A percentile compares a stretch with the other conserved stretches of the same genome.
Conservation (phyloP, 1,139 yeast species). For the Geotrichum australiense region DNA sequence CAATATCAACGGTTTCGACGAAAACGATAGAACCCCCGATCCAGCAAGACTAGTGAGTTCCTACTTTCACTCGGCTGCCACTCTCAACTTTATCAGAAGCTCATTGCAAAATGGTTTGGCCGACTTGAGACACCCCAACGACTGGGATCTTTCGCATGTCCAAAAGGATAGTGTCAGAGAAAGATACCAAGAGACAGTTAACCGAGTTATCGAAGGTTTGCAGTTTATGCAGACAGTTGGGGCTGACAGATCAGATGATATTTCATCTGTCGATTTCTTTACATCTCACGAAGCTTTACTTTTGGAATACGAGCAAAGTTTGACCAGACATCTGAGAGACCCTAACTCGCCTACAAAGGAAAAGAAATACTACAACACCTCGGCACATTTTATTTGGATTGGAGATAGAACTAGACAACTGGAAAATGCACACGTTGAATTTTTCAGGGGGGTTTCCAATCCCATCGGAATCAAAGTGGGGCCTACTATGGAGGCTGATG, state of each 20-base stretch:
- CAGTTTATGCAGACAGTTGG: constrained; percentile 38
- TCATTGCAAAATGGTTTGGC: constrained; percentile 38
- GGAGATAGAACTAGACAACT: constrained; percentile 42
- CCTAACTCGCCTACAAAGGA: constrained; percentile 21
- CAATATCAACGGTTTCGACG: constrained; percentile 39
- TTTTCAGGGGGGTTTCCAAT: constrained; percentile 39
- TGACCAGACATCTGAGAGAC: constrained; percentile 33
- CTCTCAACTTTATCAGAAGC: constrained; percentile 37
- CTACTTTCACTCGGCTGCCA: constrained; percentile 42
- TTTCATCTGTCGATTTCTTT: constrained; percentile 36
- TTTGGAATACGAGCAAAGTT: constrained; percentile 39
- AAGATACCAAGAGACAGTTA: constrained; percentile 36
- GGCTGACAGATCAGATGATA: constrained; percentile 30
- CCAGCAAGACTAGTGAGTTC: constrained; percentile 39
- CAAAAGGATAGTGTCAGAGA: constrained; percentile 32
- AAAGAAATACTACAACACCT: constrained; percentile 37
- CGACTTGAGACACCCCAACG: constrained; percentile 37
- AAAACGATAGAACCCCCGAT: constrained; percentile 36
- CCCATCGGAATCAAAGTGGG: constrained; percentile 43
- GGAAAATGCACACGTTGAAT: constrained; percentile 42
- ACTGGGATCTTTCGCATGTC: constrained; percentile 41
- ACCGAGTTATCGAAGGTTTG: constrained; percentile 35
- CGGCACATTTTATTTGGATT: constrained; percentile 42
- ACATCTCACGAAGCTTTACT: constrained; percentile 41
- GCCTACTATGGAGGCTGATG: constrained; percentile 37